A percentile compares a stretch with the other conserved stretches of the same genome.
Conservation (phyloP, 352 stramenopile species). For the Pythium sukuiense region DNA sequence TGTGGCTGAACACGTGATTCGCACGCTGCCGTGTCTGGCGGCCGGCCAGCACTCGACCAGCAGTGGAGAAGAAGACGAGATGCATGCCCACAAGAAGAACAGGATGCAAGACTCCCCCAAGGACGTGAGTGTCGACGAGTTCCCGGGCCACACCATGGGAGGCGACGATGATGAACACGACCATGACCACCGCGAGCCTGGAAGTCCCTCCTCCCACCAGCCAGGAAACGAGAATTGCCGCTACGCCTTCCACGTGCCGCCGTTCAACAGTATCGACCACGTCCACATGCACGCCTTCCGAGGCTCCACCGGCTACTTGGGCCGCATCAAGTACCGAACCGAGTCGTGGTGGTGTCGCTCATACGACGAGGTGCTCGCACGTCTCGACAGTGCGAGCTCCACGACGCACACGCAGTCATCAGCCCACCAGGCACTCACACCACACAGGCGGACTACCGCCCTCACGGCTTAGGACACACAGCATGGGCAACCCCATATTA, state of each 20-base stretch:
- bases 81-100: not conserved
- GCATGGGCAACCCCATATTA: not conserved
- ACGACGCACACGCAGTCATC: not conserved
- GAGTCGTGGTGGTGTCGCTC: constrained; percentile 85
- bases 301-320: constrained; percentile 43
- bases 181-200: not conserved
- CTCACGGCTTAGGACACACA: not conserved
- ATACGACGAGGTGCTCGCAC: constrained; percentile 61
- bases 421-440: not conserved
- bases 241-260: constrained; percentile 52
- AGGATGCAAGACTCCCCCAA: constrained; percentile 7
- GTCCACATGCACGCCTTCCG: constrained; percentile 36
- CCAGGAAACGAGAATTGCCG: constrained; percentile 12
- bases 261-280: constrained; percentile 38
- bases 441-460: not conserved
- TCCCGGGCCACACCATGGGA: not conserved
- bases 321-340: constrained; percentile 78
- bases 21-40: not conserved
- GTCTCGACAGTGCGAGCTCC: constrained; percentile 26
- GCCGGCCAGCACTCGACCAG: not conserved
- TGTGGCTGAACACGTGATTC: constrained; percentile 57
- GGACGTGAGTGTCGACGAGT: constrained; percentile 4
- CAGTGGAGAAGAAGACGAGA: not conserved
- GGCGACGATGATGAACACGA: constrained; percentile 2
- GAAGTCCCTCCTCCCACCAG: not conserved